Evolutionary conservation across 345 rosid species (phyloP).

Genomic region (Hevea brasiliensis): DNA sequence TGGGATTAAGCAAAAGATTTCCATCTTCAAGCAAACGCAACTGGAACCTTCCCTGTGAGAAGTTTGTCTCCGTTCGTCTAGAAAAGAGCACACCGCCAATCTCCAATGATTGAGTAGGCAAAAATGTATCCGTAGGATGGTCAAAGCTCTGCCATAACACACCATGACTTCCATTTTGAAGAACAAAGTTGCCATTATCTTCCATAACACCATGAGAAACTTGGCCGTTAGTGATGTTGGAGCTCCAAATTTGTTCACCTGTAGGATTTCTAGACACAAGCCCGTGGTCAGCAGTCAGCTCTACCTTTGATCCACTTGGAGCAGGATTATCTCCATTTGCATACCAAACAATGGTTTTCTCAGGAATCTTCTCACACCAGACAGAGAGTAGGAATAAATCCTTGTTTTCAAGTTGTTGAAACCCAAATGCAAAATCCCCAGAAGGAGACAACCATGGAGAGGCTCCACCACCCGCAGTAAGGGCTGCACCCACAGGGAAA

Average conservation of each 20-base stretch:
- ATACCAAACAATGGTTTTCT: conserved; percentile 35
- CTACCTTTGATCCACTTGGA: conserved; percentile 23
- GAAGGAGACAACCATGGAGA: neutral
- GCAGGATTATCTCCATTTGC: conserved; percentile 24
- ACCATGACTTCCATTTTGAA: conserved; percentile 11
- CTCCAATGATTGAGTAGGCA: conserved; percentile 29
- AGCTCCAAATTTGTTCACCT: conserved; percentile 28
- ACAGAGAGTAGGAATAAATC: conserved; percentile 36
- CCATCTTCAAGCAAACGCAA: conserved; percentile 27
- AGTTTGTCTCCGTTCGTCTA: conserved; percentile 25
- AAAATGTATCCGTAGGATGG: conserved; percentile 35
- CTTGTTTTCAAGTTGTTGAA: neutral
- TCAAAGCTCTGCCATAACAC: conserved; percentile 37
- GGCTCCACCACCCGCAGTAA: neutral
- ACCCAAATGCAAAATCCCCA: neutral
- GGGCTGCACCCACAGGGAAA: neutral
- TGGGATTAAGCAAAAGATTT: conserved; percentile 28
- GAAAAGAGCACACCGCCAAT: conserved; percentile 25
- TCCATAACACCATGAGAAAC: conserved; percentile 26
- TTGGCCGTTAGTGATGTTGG: neutral
- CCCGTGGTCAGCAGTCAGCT: conserved; percentile 20
- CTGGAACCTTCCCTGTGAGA: conserved; percentile 41
- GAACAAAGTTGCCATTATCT: conserved; percentile 34
- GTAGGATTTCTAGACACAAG: conserved; percentile 27
- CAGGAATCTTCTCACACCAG: conserved; percentile 33